Evolutionary conservation across 1,284 basidiomycete genomes (phyloP), one percentile per base, ranked within the genome.

Genomic region (Microbotryum intermedium): DNA sequence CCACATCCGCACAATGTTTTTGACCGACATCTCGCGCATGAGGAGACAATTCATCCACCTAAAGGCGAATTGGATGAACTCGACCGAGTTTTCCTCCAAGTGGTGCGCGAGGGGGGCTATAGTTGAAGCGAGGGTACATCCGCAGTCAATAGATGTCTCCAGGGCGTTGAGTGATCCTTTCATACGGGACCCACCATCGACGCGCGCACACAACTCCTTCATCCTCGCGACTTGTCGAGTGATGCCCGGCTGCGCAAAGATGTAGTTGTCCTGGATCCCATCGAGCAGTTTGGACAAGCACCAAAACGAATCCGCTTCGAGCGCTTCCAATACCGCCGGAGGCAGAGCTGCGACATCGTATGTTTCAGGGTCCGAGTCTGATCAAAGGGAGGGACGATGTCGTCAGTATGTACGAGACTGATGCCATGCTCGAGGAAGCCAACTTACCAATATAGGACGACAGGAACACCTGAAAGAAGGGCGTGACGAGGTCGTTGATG

Each of bases 1-100:
- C 92, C 92, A 97, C 92, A 97, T 97, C 59, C 92, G 82, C 57
- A 95, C 88, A 16, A 93, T 95, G 74, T 94, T 94, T 70, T 86
- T 84, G 56, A 95, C 90, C 68, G 85, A 92, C 67, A 97, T 87
- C 77, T 97, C 92, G 59, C 92, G 82, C 92, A 97, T 95, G 61
- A 97, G 79, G 55, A 97, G 77, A 73, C 93, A 95, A 73, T 97
- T 97, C 89, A 97, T 95, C 92, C 92, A 97, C 53, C 93, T 81
- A 76, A 97, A 97, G 45, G 93, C 91, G 68, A 97, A 97, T 73
- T 97, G 92, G 84, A 97, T 94, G 72, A 94, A 97, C 77, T 97
- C 91, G 68, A 97, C 91, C 69, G 88, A 88, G 75, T 97, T 86
- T 16, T 84, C 78, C 64, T 87, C 85, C 43, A 97, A 80, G 75